Conservation (phyloP, 352 stramenopile species). For the Phytophthora nicotianae region DNA sequence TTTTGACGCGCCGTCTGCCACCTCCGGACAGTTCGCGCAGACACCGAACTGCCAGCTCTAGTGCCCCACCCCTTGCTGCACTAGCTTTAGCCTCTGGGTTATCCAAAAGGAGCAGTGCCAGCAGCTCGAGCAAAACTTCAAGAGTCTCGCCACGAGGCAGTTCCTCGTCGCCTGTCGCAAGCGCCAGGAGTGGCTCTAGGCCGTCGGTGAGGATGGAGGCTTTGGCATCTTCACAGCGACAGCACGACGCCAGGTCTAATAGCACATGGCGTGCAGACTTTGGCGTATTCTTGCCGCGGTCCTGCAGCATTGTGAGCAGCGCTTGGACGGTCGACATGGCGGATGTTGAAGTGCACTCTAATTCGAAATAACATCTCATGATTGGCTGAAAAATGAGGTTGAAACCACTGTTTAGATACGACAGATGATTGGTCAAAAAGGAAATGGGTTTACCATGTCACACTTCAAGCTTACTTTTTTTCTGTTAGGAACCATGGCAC, state of each 20-base stretch:
- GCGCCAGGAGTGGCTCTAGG: constrained; percentile 40
- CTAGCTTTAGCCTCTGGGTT: constrained; percentile 18
- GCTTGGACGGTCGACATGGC: constrained; percentile 51
- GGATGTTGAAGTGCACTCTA: constrained; percentile 26
- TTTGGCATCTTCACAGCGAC: constrained; percentile 42
- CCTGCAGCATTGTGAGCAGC: constrained; percentile 50
- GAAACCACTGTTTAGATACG: background rate
- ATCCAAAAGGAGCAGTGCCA: constrained; percentile 41
- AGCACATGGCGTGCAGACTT: constrained; percentile 32
- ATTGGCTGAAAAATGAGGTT: constrained; percentile 18
- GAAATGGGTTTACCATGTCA: background rate
- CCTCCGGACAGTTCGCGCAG: constrained; percentile 25
- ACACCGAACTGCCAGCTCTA: constrained; percentile 36
- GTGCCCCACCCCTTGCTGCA: constrained; percentile 28
- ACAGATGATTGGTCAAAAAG: constrained; percentile 18
- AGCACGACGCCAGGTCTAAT: constrained; percentile 45
- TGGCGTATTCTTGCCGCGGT: constrained; percentile 21
- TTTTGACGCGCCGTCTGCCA: constrained; percentile 41
- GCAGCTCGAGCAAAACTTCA: constrained; percentile 53
- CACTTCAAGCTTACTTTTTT: constrained; percentile 28
- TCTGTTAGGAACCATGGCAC: constrained; percentile 8
- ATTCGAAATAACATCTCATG: background rate
- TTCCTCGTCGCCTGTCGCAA: constrained; percentile 20
- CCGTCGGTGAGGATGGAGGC: constrained; percentile 34
- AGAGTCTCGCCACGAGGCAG: constrained; percentile 18